These are phyloP conservation scores for Leishmania major DNA, from an alignment of 208 protist species.

Conservation along the genomic window DNA sequence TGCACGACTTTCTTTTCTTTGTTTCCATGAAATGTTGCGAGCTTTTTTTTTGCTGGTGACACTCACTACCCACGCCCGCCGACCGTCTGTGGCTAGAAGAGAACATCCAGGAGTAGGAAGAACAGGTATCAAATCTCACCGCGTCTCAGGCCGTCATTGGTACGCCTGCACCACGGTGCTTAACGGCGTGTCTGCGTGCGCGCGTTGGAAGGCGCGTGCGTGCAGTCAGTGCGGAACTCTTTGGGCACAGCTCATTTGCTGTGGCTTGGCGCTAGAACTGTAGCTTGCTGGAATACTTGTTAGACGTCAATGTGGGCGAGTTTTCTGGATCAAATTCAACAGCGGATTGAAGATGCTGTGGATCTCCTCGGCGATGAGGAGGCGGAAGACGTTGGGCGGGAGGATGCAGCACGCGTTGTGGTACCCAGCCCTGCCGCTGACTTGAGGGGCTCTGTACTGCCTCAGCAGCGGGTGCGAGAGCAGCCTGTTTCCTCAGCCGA, in stretches of 20 bases:
- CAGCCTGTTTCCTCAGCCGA: not conserved
- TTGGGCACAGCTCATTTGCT: not conserved
- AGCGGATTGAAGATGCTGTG: constrained; percentile 66
- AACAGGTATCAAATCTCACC: not conserved
- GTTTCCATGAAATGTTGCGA: not conserved
- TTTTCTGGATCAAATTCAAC: constrained; percentile 68
- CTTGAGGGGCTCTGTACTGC: not conserved
- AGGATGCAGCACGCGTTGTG: not conserved
- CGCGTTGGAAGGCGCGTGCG: not conserved
- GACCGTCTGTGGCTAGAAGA: not conserved
- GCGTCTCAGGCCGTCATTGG: not conserved
- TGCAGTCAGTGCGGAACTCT: not conserved
- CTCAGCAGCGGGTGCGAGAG: not conserved
- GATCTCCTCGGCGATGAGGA: constrained; percentile 50
- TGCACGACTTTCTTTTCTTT: not conserved
- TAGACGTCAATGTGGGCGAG: constrained; percentile 13
- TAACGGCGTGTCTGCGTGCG: constrained; percentile 6
- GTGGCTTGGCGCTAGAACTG: not conserved
- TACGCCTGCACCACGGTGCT: constrained; percentile 1
- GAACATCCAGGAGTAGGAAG: not conserved
- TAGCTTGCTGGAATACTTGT: not conserved
- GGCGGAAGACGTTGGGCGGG: constrained; percentile 25
- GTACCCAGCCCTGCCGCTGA: not conserved
- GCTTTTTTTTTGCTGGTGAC: not conserved
- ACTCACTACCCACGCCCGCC: not conserved